phyloP scores from a whole-genome alignment of 176 grass and related monocot genomes.

The Urochloa ruziziensis region DNA sequence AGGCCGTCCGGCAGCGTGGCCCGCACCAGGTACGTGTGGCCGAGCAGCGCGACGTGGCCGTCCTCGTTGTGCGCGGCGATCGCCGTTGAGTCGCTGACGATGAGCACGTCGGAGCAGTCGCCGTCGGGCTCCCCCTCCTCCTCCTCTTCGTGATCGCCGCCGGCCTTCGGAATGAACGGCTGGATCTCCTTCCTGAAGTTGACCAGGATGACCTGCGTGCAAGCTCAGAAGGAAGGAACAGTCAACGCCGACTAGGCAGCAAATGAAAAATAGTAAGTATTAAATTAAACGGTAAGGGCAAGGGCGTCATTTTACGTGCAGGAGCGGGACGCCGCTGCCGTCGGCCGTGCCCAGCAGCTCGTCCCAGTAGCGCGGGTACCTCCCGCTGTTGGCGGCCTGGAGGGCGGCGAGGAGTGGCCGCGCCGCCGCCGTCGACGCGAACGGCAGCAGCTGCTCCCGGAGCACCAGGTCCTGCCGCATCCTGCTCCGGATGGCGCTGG shows the following conservation, averaged over 20 bases:
- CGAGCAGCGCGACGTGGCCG: constrained; percentile 56
- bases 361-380: constrained; percentile 72
- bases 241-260: not conserved
- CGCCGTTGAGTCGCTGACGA: constrained; percentile 58
- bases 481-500: constrained; percentile 58
- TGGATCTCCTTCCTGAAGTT: constrained; percentile 88
- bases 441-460: constrained; percentile 71
- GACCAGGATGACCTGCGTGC: constrained; percentile 50
- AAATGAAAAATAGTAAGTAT: too few relatives aligned
- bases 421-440: constrained; percentile 47
- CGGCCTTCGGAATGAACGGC: constrained; percentile 47
- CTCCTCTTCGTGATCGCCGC: not conserved
- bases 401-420: constrained; percentile 50
- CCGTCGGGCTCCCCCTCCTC: constrained; percentile 30
- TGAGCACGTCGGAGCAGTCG: constrained; percentile 76
- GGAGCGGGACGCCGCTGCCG: constrained; percentile 59
- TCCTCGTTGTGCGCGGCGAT: constrained; percentile 85
- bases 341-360: constrained; percentile 66
- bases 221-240: constrained; percentile 13
- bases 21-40: constrained; percentile 77
- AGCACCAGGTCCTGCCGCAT: constrained; percentile 54
- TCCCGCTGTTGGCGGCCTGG: constrained; percentile 44
- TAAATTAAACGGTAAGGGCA: not conserved
- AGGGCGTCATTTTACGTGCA: constrained; percentile 36
- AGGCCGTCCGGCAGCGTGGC: constrained; percentile 49